Conservation (phyloP, 306 rosid genomes). For the Arachis stenosperma region DNA sequence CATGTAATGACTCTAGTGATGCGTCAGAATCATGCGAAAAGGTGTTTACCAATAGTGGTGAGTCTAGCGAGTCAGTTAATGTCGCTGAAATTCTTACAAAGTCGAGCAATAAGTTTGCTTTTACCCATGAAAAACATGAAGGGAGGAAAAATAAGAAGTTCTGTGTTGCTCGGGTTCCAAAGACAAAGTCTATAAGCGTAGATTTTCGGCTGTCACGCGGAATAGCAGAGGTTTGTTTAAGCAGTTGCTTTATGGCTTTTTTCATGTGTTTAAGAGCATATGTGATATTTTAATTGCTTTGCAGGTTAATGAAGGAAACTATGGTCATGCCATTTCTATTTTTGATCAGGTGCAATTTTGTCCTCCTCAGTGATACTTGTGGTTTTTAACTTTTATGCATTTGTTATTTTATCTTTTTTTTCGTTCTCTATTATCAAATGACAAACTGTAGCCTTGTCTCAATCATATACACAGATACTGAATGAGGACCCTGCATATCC, state of each 20-base stretch:
- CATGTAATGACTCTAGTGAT: slow-evolving; percentile 67
- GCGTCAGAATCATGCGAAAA: slow-evolving; percentile 61
- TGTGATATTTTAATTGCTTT: slow-evolving; percentile 36
- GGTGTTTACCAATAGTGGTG: slow-evolving; percentile 54
- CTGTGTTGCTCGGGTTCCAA: slow-evolving; percentile 75
- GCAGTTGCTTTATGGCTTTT: slow-evolving; percentile 26
- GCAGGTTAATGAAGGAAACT: slow-evolving; percentile 97
- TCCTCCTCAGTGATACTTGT: slow-evolving; percentile 33
- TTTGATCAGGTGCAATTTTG: slow-evolving; percentile 74
- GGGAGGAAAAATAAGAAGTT: slow-evolving; percentile 75
- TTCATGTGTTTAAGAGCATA: slow-evolving; percentile 14
- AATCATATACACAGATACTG: slow-evolving; percentile 56
- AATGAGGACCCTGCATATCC: slow-evolving; percentile 76
- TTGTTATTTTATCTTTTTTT: slow-evolving; percentile 15
- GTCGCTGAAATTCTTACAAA: slow-evolving; percentile 52
- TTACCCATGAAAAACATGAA: slow-evolving; percentile 50
- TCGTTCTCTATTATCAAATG: slow-evolving; percentile 11
- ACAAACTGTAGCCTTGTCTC: slow-evolving; percentile 31
- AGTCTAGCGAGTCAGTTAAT: slow-evolving; percentile 43
- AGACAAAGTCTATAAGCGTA: slow-evolving; percentile 81
- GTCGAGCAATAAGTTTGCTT: slow-evolving; percentile 53
- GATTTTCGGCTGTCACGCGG: slow-evolving; percentile 97
- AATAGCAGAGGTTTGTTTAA: slow-evolving; percentile 83
- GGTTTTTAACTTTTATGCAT: slow-evolving; percentile 26
- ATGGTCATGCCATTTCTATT: slow-evolving; percentile 81